These are phyloP conservation scores for Chaetothyriales sp. DNA, from an alignment of 2,329 filamentous ascomycete genomes.

Conservation along the genomic window DNA sequence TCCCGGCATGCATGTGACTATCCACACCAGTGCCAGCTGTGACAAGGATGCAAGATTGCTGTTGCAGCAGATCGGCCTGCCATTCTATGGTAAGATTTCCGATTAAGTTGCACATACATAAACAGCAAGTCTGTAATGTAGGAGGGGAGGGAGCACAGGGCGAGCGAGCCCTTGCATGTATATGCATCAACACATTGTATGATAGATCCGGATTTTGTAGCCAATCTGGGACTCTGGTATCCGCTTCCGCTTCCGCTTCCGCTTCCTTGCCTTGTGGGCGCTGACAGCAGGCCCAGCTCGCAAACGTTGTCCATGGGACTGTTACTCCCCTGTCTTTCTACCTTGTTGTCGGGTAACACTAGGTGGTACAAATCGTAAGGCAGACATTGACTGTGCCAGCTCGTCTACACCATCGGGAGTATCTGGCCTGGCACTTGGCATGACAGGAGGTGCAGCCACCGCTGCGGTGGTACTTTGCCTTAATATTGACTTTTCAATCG, in stretches of 20 bases:
- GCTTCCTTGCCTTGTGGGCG: no score
- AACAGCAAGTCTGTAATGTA: background rate
- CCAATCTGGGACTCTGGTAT: background rate
- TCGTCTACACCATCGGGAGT: slow-evolving; percentile 23
- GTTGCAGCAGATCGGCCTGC: slow-evolving; percentile 55
- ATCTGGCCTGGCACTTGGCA: slow-evolving; percentile 3
- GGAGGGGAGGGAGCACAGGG: background rate
- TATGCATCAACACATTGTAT: background rate
- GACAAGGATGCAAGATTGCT: slow-evolving; percentile 73
- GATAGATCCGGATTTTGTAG: background rate
- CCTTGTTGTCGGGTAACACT: slow-evolving; percentile 20
- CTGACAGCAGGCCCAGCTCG: no score
- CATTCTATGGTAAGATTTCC: slow-evolving; percentile 63
- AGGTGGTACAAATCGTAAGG: slow-evolving; percentile 29
- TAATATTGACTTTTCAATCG: background rate
- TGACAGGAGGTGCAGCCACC: background rate
- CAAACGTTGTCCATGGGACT: background rate
- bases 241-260: background rate
- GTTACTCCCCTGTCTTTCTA: slow-evolving; percentile 2
- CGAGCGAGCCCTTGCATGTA: background rate
- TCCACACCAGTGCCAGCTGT: slow-evolving; percentile 71
- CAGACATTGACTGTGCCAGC: slow-evolving; percentile 30
- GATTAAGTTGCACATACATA: slow-evolving; percentile 31
- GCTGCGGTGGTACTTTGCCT: background rate
- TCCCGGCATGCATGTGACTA: slow-evolving; percentile 58